phyloP scores from a whole-genome alignment of 495 filamentous ascomycete species.

The Rhypophila decipiens region DNA sequence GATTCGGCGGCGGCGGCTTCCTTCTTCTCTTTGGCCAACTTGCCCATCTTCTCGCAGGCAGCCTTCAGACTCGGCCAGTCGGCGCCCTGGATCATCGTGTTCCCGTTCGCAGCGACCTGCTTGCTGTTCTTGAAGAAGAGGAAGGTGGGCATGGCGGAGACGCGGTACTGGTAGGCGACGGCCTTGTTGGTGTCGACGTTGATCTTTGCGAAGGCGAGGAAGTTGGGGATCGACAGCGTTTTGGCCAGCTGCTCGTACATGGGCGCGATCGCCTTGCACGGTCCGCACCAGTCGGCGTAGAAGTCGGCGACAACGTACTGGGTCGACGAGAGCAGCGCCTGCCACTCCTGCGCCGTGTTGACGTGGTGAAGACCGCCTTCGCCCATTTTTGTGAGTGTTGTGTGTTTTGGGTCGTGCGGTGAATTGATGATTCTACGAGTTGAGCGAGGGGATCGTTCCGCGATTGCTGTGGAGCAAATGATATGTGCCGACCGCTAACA shows the following conservation, averaged over 20 bases:
- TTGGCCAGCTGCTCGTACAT: constrained; percentile 47
- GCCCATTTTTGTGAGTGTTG: constrained; percentile 12
- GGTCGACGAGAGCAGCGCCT: constrained; percentile 31
- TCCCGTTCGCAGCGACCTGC: constrained; percentile 62
- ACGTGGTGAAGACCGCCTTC: constrained; percentile 26
- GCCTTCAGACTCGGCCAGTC: constrained; percentile 13
- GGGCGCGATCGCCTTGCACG: constrained; percentile 61
- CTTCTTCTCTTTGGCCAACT: constrained; percentile 23
- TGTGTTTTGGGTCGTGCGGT: neutral
- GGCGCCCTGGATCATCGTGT: constrained; percentile 22
- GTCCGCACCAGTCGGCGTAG: constrained; percentile 62
- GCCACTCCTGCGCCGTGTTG: constrained; percentile 31
- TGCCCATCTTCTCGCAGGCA: constrained; percentile 22
- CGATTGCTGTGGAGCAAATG: no score
- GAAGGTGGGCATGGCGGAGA: constrained; percentile 76
- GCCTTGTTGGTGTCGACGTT: constrained; percentile 50
- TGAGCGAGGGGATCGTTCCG: no score
- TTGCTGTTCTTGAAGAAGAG: constrained; percentile 76
- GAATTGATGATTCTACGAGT: no score
- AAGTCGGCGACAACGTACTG: constrained; percentile 46
- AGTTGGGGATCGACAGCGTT: constrained; percentile 37
- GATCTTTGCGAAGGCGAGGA: constrained; percentile 54
- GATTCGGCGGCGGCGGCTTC: constrained; percentile 13
- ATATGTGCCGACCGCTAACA: no score
- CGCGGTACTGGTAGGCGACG: constrained; percentile 40